Evolutionary conservation across 345 rosid species (phyloP), one percentile per base, ranked within the genome.

Genomic region (Corymbia maculata): DNA sequence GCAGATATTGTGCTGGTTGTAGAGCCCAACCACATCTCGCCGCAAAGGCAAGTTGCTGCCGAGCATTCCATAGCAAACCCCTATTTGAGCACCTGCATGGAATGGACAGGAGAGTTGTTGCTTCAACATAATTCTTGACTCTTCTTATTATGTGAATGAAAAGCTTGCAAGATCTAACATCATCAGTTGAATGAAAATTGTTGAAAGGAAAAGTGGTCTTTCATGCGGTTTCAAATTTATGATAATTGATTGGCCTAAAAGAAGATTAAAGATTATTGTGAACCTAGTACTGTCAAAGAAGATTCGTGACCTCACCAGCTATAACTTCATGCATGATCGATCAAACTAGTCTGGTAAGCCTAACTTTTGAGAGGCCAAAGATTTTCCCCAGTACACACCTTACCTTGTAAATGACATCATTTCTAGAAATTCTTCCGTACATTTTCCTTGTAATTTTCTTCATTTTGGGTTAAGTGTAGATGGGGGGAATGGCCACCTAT

Each of bases 41-140:
- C 89, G 80, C 24, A 94, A 80, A 59, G 97, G 96, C 12, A 95
- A 51, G 90, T 93, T 90, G 89, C 94, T 86, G 16, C 96, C 97
- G 0, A 5, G 4, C 93, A 90, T 94, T 49, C 98, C 98, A 87
- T 96, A 95, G 88, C 97, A 95, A 52, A 95, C 96, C 86, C 98
- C 98, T 79, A 94, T 91, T 86, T 95, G 94, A 36, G 82, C 82
- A 75, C 82, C 82, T 42, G 28, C 28, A 36, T 42, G 28, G 82
- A 42, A 75, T 19, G 49, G 47, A 75, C 49, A 42, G 82, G 19
- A 15, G 45, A 75, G 15, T 75, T 19, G 42, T 42, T 5, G 14
- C 82, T 75, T 36, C 82, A 75, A 10, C 82, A 70, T 70, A 70
- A 70, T 70, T 36, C 24, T 70, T 32, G 80, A 6, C 13, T 70